Conservation (phyloP, 2,329 filamentous ascomycete genomes). For the Aspergillus oerlinghausenensis region DNA sequence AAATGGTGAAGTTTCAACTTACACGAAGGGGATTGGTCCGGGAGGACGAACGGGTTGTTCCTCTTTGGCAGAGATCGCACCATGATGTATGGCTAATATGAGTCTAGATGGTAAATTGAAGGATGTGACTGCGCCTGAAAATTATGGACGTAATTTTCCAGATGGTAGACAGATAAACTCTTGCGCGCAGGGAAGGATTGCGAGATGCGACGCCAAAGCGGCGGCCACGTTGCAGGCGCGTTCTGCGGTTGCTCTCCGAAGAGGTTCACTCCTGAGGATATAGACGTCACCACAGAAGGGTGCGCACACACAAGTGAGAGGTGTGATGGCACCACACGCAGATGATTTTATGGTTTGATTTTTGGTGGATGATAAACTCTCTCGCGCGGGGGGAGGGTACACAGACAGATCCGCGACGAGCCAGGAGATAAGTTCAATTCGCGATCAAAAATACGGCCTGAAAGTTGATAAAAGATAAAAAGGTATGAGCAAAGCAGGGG, state of each 20-base stretch:
- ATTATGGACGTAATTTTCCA: slow-evolving; percentile 1
- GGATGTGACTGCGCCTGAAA: slow-evolving; percentile 6
- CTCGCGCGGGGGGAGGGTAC: neutral
- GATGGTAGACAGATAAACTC: slow-evolving; percentile 5
- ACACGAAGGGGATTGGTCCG: slow-evolving; percentile 43
- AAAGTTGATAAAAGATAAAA: slow-evolving; percentile 9
- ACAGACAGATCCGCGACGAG: slow-evolving; percentile 12
- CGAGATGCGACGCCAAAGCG: slow-evolving; percentile 30
- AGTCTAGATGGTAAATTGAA: slow-evolving; percentile 5
- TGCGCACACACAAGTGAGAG: neutral
- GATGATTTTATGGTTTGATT: neutral
- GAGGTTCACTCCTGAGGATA: slow-evolving; percentile 4
- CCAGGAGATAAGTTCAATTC: slow-evolving; percentile 8
- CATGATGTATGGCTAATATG: slow-evolving; percentile 22
- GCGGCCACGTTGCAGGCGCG: slow-evolving; percentile 45
- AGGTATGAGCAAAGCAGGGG: slow-evolving; percentile 8
- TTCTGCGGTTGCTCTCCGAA: slow-evolving; percentile 22
- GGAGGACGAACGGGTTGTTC: slow-evolving; percentile 43
- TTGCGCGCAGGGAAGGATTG: slow-evolving; percentile 9
- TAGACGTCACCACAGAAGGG: slow-evolving; percentile 18
- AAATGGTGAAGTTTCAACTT: slow-evolving; percentile 24
- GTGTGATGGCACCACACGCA: neutral
- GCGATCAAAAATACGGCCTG: neutral
- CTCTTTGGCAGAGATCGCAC: slow-evolving; percentile 44
- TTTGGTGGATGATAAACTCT: slow-evolving; percentile 3